A percentile compares a stretch with the other conserved stretches of the same genome.
Conservation (phyloP, 345 rosid species). For the Lepidium africanum region DNA sequence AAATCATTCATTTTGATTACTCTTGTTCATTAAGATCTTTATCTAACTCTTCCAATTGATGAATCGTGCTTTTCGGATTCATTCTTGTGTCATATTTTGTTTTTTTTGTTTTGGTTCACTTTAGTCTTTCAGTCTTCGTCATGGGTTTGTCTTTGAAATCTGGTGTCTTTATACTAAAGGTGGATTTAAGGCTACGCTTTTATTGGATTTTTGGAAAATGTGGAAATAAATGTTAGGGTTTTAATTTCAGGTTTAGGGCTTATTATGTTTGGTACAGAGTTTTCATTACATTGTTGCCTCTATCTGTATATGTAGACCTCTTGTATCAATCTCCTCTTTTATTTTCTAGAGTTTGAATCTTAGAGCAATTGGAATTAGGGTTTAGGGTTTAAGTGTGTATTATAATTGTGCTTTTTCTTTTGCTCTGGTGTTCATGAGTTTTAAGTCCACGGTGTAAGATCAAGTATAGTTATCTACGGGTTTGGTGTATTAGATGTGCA, state of each 20-base stretch:
- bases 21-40: background rate
- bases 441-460: background rate
- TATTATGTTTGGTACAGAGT: background rate
- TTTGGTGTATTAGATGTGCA: background rate
- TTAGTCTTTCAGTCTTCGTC: background rate
- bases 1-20: background rate
- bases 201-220: background rate
- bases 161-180: background rate
- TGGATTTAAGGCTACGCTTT: background rate
- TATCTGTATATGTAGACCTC: background rate
- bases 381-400: conserved; percentile 8
- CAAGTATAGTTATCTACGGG: background rate
- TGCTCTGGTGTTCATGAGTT: background rate
- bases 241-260: conserved; percentile 10
- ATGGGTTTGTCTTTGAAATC: background rate
- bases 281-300: background rate
- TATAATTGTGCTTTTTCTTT: background rate
- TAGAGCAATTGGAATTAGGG: background rate
- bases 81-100: background rate
- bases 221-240: background rate
- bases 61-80: conserved; percentile 10
- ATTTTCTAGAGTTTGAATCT: background rate
- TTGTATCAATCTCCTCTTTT: background rate
- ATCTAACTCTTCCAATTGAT: background rate
- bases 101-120: background rate